phyloP scores from a whole-genome alignment of 2,329 filamentous ascomycete genomes.

The Magnaporthales sp. region DNA sequence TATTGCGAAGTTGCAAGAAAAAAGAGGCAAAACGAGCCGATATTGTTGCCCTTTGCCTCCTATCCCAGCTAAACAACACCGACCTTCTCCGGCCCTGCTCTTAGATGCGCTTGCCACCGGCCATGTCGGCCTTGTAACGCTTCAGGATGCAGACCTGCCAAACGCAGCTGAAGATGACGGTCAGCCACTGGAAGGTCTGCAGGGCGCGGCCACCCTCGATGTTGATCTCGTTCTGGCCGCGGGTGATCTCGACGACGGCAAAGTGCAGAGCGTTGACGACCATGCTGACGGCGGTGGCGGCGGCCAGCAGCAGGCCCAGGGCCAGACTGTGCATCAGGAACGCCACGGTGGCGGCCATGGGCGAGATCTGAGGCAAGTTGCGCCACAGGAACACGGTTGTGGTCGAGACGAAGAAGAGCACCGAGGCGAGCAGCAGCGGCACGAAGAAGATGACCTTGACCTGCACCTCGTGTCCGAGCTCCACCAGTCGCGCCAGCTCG shows the following conservation, averaged over 20 bases:
- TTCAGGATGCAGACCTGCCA: constrained; percentile 10
- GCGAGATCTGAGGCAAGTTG: constrained; percentile 18
- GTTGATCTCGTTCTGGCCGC: background rate
- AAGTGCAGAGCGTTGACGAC: constrained; percentile 13
- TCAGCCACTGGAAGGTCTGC: constrained; percentile 14
- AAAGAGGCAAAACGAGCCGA: background rate
- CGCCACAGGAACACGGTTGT: constrained; percentile 1
- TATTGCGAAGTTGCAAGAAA: background rate
- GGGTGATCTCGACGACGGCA: constrained; percentile 7
- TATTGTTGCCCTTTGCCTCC: background rate
- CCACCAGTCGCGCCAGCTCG: constrained; percentile 2
- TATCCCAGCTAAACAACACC: background rate
- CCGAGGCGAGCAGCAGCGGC: constrained; percentile 3
- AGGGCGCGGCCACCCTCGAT: constrained; percentile 10
- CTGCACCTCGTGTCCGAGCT: constrained; percentile 6
- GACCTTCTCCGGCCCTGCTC: too few relatives aligned
- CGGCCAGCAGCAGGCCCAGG: constrained; percentile 9
- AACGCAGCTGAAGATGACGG: constrained; percentile 10
- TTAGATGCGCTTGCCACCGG: background rate
- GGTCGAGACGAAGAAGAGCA: constrained; percentile 20
- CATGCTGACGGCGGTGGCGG: constrained; percentile 9
- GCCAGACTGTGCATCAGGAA: constrained; percentile 5
- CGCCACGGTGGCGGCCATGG: constrained; percentile 12
- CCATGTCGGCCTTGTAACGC: constrained; percentile 2
- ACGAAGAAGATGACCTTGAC: constrained; percentile 7